Conservation (phyloP, 805 yeast genomes). For the Sugiyamaella americana region DNA sequence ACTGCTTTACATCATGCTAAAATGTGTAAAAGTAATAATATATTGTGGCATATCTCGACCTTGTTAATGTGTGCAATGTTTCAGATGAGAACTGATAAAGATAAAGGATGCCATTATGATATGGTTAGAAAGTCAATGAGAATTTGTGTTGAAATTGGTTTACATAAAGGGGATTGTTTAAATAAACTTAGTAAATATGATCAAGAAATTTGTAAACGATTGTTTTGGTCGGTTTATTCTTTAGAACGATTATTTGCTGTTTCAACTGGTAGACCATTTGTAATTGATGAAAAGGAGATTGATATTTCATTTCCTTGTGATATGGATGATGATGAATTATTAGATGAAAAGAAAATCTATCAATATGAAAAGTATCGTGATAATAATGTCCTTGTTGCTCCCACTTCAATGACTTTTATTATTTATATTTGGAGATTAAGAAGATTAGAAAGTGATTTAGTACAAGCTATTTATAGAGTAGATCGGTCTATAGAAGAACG, state of each 20-base stretch:
- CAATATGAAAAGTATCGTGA: background rate
- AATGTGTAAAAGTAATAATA: conserved; percentile 35
- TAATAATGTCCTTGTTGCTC: conserved; percentile 7
- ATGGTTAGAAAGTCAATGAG: conserved; percentile 49
- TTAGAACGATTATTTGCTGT: conserved; percentile 56
- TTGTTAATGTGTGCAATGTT: conserved; percentile 48
- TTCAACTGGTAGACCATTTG: conserved; percentile 54
- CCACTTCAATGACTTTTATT: conserved; percentile 38
- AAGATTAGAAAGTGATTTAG: conserved; percentile 54
- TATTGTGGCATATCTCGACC: conserved; percentile 47
- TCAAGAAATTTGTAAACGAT: conserved; percentile 41
- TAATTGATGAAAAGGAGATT: conserved; percentile 46
- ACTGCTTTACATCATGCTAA: conserved; percentile 54
- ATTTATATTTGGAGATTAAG: conserved; percentile 53
- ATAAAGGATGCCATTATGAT: conserved; percentile 47
- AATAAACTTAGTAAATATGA: conserved; percentile 16
- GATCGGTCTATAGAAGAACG: conserved; percentile 32
- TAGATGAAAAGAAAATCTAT: conserved; percentile 10
- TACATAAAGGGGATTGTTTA: conserved; percentile 21
- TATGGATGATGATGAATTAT: conserved; percentile 18
- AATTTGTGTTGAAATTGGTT: conserved; percentile 31
- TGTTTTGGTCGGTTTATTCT: conserved; percentile 62
- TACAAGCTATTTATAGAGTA: conserved; percentile 43
- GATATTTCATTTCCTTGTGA: conserved; percentile 19
- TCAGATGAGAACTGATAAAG: conserved; percentile 55